Evolutionary conservation across 2,329 filamentous ascomycete species (phyloP), one percentile per base, ranked within the genome.

Genomic region (Colletotrichum sp.): DNA sequence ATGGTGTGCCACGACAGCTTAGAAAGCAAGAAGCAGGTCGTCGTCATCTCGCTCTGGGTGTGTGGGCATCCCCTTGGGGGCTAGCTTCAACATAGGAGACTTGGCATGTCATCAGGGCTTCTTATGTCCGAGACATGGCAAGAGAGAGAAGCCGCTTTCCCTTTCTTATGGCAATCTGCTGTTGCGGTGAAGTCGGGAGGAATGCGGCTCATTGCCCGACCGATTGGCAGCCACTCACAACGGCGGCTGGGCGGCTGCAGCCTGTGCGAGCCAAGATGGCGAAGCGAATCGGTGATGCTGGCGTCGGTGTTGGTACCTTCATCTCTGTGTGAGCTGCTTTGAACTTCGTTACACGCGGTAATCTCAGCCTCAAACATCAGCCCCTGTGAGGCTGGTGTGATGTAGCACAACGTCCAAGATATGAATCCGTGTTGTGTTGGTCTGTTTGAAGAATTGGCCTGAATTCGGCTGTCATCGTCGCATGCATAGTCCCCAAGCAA

Each of bases 81-180:
- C 26, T 59, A 69, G 72, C 34, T 30, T 64, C 36, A 28, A 71
- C 67, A 59, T 18, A 64, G 34, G 34, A n/a, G 21, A 32, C 74
- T 76, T 73, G 70, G 64, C 74, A 76, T 69, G 64, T 43, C 70
- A 76, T 74, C 57, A 52, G 28, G 63, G 36, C 15, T 43, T 69
- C 64, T 61, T 61, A 69, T 61, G 57, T 39, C 59, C 71, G 74
- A 74, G 57, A 63, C 67, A 63, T 36, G 36, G 57, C 26, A 36
- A 36, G 5, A 24, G 5, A 69, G 24, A 26, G 9, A 52, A 34
- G 34, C 18, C 16, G n/a, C 16, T 66, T 12, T 21, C 9, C n/a
- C 43, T 24, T 52, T 52, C 43, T 52, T 13, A 3, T 24, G n/a
- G 10, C 10, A 21, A 21, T 24, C n/a, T 52, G 43, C 43, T 52